Base-by-base conservation (phyloP, 2,329 filamentous ascomycete species). In the Cercospora citrullina region DNA sequence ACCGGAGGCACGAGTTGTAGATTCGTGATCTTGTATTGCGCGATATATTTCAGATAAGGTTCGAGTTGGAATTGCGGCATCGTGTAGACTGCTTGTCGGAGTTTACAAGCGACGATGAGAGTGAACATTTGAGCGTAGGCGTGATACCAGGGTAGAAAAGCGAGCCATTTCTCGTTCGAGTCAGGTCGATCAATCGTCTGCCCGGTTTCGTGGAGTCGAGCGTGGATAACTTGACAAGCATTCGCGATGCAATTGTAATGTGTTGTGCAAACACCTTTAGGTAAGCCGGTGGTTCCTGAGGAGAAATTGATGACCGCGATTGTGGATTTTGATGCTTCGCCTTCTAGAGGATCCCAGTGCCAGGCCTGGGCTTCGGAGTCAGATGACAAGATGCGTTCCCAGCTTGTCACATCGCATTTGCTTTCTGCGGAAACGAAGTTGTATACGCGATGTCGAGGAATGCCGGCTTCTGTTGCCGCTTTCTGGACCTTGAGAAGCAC, bases 181-280 rank as follows among this genome's bases (percentile, higher is more conserved):
- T 87, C 82, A 0, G 84, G 81, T n/a, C 84, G 77, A 71, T 83
- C 80, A n/a, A 85, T 81, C 16, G 87, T 86, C 68, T 91, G 88
- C 14, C 82, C 74, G 71, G 87, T 86, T 75, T 94, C 94, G 28
- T 66, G 59, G 0, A 66, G 64, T 23, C 60, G 51, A 36, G 60
- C 36, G 36, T 67, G 48, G 14, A 67, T 55, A 9, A 67, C 58
- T 30, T 67, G 65, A 69, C 95, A 85, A 26, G 87, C 89, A 76
- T 94, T 94, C 68, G 91, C 85, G 53, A 93, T 86, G 74, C 92
- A 91, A 72, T 92, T 91, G 68, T 84, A 82, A 79, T 96, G 92
- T n/a, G 89, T 88, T 71, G 95, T 90, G 79, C 91, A 89, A 14
- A 95, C 92, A 9, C 93, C 93, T 78, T 96, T 96, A 5, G 92